Conservation (phyloP, 768 basidiomycete genomes). For the Rubroboletus pulcherrimus region DNA sequence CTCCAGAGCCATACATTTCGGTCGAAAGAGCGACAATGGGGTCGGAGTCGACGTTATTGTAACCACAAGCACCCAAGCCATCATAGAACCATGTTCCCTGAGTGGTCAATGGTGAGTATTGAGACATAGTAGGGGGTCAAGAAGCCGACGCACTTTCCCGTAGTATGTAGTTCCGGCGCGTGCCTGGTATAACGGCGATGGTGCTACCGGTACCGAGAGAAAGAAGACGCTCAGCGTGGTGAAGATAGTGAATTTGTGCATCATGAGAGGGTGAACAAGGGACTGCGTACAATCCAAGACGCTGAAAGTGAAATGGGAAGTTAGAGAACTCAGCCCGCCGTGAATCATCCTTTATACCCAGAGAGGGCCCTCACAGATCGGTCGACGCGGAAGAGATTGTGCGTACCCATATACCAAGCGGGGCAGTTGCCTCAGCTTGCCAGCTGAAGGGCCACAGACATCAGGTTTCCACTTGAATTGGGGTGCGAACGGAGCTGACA, state of each 20-base stretch:
- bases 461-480: neutral
- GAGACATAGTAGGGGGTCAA: too few relatives aligned
- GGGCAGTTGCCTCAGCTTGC: neutral
- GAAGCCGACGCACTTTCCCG: slow-evolving; percentile 47
- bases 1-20: slow-evolving; percentile 47
- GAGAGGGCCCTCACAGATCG: slow-evolving; percentile 10
- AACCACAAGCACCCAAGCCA: slow-evolving; percentile 62
- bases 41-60: slow-evolving; percentile 42
- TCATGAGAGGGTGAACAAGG: slow-evolving; percentile 1
- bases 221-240: slow-evolving; percentile 41
- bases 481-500: neutral
- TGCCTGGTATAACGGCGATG: slow-evolving; percentile 20
- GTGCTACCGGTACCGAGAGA: slow-evolving; percentile 38
- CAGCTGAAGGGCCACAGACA: slow-evolving; percentile 4
- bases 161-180: slow-evolving; percentile 38
- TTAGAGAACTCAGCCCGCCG: neutral
- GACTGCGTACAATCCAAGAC: neutral
- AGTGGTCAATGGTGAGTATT: slow-evolving; percentile 1
- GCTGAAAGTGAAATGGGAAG: neutral
- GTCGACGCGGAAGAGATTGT: slow-evolving; percentile 9
- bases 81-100: slow-evolving; percentile 65
- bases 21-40: slow-evolving; percentile 58
- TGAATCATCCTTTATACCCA: slow-evolving; percentile 19
- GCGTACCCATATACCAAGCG: neutral
- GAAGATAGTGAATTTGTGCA: slow-evolving; percentile 22